Evolutionary conservation across 441 rosid species (phyloP), one percentile per base, ranked within the genome.

Genomic region (Breynia disticha): DNA sequence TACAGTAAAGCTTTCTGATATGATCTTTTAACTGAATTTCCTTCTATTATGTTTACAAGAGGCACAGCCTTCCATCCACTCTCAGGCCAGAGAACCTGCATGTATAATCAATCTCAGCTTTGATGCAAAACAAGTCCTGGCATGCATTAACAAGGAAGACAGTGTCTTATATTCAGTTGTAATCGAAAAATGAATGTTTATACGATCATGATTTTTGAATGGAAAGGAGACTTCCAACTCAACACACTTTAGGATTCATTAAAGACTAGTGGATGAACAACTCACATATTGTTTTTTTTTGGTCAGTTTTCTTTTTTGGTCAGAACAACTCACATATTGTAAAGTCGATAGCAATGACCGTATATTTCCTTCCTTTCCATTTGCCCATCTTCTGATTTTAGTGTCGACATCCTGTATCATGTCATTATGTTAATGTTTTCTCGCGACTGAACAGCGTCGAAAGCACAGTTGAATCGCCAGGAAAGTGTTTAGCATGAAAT

Each of bases 51-150:
- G 45, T 89, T 80, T 57, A 83, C 86, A 50, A 93, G 91, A 45
- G 99, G 93, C 58, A 89, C 87, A 0, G 89, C 72, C 59, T 80
- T 89, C 97, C 97, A 93, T 47, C 95, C 95, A 19, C 96, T 79
- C 49, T 60, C 91, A n/a, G 90, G 60, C 99, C 99, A 93, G 60
- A 89, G 90, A 67, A 89, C 81, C 97, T 93, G 74, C 37, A 21
- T 15, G 20, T 19, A 32, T 24, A 13, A 32, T 56, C 49, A 24
- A 35, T 32, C 13, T 48, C 28, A 65, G 21, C 57, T 37, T 57
- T 54, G 46, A 56, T 13, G 46, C 3, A 19, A 9, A 17, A 3
- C 43, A 14, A 39, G 43, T 39, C 11, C 43, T 39, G 2, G 43
- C 32, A 24, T 24, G 32, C 32, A 24, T 7, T 7, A 24, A 3